phyloP scores from a whole-genome alignment of 1,284 basidiomycete species.

The Ustilago tritici region DNA sequence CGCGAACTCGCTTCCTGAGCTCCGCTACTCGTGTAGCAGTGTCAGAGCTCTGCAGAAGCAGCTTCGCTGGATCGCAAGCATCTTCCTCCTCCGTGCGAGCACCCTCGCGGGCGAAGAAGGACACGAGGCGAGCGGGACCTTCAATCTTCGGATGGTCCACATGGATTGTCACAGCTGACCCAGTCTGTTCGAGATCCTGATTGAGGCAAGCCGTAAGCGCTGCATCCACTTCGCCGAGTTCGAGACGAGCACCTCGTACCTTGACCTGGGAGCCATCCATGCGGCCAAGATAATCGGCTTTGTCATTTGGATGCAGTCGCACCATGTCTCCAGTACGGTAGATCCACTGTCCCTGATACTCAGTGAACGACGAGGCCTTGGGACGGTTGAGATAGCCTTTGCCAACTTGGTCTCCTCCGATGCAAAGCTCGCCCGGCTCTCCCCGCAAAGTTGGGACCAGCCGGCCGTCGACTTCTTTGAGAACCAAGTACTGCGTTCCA shows the following conservation, averaged over 20 bases:
- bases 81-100: slow-evolving; percentile 19
- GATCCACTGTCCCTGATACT: slow-evolving; percentile 29
- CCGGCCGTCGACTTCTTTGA: slow-evolving; percentile 31
- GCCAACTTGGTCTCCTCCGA: slow-evolving; percentile 64
- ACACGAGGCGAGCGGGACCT: slow-evolving; percentile 47
- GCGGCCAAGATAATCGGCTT: slow-evolving; percentile 64
- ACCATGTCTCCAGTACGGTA: slow-evolving; percentile 67
- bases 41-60: slow-evolving; percentile 19
- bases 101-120: slow-evolving; percentile 43
- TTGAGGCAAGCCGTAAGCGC: slow-evolving; percentile 26
- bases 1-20: slow-evolving; percentile 35
- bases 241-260: slow-evolving; percentile 64
- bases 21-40: slow-evolving; percentile 6
- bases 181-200: slow-evolving; percentile 17
- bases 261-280: slow-evolving; percentile 64
- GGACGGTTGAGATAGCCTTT: slow-evolving; percentile 56
- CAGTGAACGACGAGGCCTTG: slow-evolving; percentile 45
- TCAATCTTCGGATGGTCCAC: slow-evolving; percentile 42
- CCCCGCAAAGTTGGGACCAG: slow-evolving; percentile 55
- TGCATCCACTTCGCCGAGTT: slow-evolving; percentile 63
- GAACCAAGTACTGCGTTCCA: slow-evolving; percentile 58
- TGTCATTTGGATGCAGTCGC: slow-evolving; percentile 53
- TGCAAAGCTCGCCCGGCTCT: slow-evolving; percentile 62
- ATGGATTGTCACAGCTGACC: slow-evolving; percentile 44
- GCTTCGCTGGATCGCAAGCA: neutral